Base-by-base conservation (phyloP, 2,329 filamentous ascomycete genomes). In the Hypoxylon sp. region DNA sequence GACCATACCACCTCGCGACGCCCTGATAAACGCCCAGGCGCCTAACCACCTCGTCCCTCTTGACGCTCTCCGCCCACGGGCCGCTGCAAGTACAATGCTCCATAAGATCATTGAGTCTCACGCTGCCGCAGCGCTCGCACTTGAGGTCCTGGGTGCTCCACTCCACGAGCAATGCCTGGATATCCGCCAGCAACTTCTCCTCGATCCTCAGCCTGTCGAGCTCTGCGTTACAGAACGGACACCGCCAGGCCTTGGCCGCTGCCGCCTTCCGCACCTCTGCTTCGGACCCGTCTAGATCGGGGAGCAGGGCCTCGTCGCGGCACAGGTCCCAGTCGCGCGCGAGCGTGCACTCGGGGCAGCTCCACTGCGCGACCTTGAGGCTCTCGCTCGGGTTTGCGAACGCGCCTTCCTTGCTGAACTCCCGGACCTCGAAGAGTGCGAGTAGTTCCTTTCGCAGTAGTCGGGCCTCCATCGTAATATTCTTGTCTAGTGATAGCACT, bases 71-170 rank as follows among this genome's bases (percentile, higher is more conserved):
- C 17, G 85, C 86, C 96, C 96, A 99, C 65, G 87, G 87, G 2
- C 96, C 96, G 67, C 93, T 93, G 83, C 96, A 99, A 10, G 90
- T 91, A 80, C 97, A 99, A 80, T 98, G 94, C 79, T 98, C 95
- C 90, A 96, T 94, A 74, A 98, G 97, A 75, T 98, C 95, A 78
- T 97, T 98, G 43, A 93, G 85, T 76, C 93, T 84, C 41, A 97
- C 80, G 73, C 93, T 93, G 32, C 86, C 88, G 78, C 90, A 92
- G 65, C 86, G 85, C 30, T 75, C 77, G 72, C 96, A 99, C 80
- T 93, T 93, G 63, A 98, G 81, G 79, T 99, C 96, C 81, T 98
- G 95, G 34, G 91, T 93, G 69, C 89, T 86, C 94, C 97, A 99
- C 74, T 91, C 89, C 25, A 93, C 86, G 6, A 93, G 84, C 76